These are phyloP conservation scores for Chlorencoelia australis DNA, from an alignment of 2,329 filamentous ascomycete species.

Conservation along the genomic window DNA sequence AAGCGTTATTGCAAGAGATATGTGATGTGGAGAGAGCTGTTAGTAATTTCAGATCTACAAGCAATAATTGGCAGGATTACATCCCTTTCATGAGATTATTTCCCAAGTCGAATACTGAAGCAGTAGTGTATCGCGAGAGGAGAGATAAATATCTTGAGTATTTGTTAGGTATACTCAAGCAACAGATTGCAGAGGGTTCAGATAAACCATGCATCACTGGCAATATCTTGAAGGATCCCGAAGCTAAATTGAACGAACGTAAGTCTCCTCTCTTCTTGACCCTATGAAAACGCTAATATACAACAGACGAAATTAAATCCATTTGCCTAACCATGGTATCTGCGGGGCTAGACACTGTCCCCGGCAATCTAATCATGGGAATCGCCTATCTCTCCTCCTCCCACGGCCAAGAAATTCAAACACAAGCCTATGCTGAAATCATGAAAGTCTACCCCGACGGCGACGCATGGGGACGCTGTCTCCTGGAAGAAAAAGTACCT, in stretches of 20 bases:
- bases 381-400: constrained; percentile 63
- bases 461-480: constrained; percentile 66
- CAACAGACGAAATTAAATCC: constrained; percentile 61
- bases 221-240: constrained; percentile 50
- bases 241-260: constrained; percentile 59
- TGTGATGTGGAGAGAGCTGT: constrained; percentile 66
- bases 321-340: constrained; percentile 78
- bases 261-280: constrained; percentile 13
- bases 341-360: constrained; percentile 72
- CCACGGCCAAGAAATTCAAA: constrained; percentile 60
- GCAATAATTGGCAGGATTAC: constrained; percentile 79
- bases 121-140: constrained; percentile 54
- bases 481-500: constrained; percentile 63
- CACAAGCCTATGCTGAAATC: constrained; percentile 60
- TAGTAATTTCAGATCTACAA: constrained; percentile 66
- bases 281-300: constrained; percentile 32
- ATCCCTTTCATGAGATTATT: constrained; percentile 63
- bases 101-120: constrained; percentile 50
- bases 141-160: constrained; percentile 56
- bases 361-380: constrained; percentile 70
- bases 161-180: constrained; percentile 49
- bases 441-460: constrained; percentile 59
- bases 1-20: constrained; percentile 61
- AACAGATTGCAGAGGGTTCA: constrained; percentile 49
- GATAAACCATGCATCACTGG: constrained; percentile 61